Percentiles rank a stretch among this genome's conserved stretches.
Conservation (phyloP, 768 basidiomycete genomes). For the Calvatia gigantea region DNA sequence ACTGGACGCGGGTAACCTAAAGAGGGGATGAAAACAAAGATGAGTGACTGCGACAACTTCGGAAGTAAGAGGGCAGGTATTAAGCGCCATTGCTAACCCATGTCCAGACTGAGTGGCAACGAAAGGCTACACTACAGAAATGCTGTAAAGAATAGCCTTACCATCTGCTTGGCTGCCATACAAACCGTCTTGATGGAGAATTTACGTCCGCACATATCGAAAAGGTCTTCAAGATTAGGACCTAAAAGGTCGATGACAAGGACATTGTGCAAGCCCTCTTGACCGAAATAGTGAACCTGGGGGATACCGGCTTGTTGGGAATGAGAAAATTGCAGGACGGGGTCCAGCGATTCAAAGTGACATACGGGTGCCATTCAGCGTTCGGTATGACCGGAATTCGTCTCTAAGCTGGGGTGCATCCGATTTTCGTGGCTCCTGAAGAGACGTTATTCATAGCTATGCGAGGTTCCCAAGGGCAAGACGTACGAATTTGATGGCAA, state of each 20-base stretch:
- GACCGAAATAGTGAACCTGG: constrained; percentile 98
- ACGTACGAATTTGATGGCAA: constrained; percentile 96
- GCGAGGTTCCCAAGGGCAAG: not conserved
- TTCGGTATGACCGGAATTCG: constrained; percentile 97
- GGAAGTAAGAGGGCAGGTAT: not conserved
- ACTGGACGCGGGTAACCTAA: constrained; percentile 93
- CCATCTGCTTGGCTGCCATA: constrained; percentile 99
- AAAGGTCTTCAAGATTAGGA: constrained; percentile 96
- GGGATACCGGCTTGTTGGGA: constrained; percentile 79
- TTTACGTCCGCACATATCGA: constrained; percentile 99
- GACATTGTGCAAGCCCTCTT: constrained; percentile 97
- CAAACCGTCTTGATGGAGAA: constrained; percentile 98
- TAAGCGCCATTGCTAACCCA: not conserved
- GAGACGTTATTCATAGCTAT: constrained; percentile 7
- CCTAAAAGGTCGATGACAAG: constrained; percentile 93
- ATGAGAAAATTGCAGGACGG: constrained; percentile 12
- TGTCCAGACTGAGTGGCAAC: not conserved
- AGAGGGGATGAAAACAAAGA: no score
- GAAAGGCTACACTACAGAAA: not conserved
- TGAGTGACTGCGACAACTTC: not conserved
- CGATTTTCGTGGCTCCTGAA: constrained; percentile 91
- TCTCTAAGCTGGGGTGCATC: constrained; percentile 97
- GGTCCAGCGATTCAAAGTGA: constrained; percentile 18
- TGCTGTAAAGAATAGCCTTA: constrained; percentile 32
- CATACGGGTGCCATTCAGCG: constrained; percentile 85